A percentile compares a stretch with the other conserved stretches of the same genome.
Conservation (phyloP, 169 alveolate genomes). For the Babesia gibsoni region DNA sequence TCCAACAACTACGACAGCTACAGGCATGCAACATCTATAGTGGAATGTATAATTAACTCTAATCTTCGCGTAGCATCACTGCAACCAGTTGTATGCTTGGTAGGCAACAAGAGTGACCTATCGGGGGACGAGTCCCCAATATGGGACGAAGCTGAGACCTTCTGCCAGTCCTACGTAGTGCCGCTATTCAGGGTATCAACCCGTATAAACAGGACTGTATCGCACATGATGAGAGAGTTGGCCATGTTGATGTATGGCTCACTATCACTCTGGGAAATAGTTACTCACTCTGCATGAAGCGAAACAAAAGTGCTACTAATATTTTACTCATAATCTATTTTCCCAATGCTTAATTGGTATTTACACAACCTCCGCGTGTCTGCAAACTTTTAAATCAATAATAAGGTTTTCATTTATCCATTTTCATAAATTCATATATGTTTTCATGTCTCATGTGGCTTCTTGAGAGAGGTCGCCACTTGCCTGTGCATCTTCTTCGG, state of each 20-base stretch:
- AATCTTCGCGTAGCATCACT: conserved; percentile 6
- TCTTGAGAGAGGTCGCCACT: conserved; percentile 44
- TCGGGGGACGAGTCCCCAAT: conserved; percentile 24
- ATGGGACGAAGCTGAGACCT: conserved; percentile 48
- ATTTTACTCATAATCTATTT: too few relatives aligned
- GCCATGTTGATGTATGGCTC: conserved; percentile 57
- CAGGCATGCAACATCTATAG: conserved; percentile 22
- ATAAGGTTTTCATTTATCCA: too few relatives aligned
- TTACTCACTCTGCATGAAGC: conserved; percentile 17
- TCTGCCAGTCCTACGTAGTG: conserved; percentile 37
- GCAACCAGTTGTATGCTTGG: conserved; percentile 59
- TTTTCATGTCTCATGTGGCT: too few relatives aligned
- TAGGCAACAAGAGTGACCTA: conserved; percentile 58
- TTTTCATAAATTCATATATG: too few relatives aligned
- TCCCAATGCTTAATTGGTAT: too few relatives aligned
- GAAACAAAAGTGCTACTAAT: too few relatives aligned
- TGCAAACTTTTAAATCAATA: too few relatives aligned
- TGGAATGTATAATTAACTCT: conserved; percentile 25
- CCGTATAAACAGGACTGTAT: conserved; percentile 6
- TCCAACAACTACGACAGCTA: conserved; percentile 39
- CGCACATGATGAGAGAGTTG: conserved; percentile 48
- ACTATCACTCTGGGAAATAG: conserved; percentile 62
- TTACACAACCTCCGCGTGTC: too few relatives aligned
- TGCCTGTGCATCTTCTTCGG: conserved; percentile 62
- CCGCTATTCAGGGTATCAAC: conserved; percentile 54